Evolutionary conservation across 768 basidiomycete species (phyloP).

Genomic region (Suillus plorans): DNA sequence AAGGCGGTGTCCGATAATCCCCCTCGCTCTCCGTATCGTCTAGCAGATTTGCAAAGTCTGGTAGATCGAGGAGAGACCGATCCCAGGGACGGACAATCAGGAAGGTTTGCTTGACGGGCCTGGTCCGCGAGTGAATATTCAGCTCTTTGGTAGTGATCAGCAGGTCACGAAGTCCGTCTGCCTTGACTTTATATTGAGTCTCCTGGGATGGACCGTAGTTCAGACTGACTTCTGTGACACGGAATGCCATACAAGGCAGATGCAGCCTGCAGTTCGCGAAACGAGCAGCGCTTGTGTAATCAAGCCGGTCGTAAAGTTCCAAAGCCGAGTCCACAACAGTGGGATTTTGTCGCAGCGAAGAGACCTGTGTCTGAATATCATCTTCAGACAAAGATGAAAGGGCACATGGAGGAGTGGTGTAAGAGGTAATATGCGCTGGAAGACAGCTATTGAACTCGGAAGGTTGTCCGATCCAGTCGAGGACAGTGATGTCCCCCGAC

Average conservation of each 20-base stretch:
- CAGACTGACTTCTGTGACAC: background rate
- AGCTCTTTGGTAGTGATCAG: background rate
- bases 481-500: background rate
- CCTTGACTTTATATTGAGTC: background rate
- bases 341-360: background rate
- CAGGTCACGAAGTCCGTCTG: background rate
- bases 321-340: background rate
- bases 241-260: background rate
- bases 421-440: background rate
- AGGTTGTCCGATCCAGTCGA: background rate
- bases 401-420: background rate
- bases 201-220: background rate
- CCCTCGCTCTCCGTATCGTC: background rate
- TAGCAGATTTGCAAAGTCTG: background rate
- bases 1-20: background rate
- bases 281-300: background rate
- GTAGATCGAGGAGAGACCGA: background rate
- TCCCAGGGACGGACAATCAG: background rate
- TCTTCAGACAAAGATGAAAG: background rate
- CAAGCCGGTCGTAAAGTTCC: background rate
- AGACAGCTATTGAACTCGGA: background rate
- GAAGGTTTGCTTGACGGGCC: background rate
- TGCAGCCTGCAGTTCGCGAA: background rate
- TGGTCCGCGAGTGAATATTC: background rate
- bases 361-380: background rate